phyloP scores from a whole-genome alignment of 176 grass and related monocot species.

The Oryza officinalis region DNA sequence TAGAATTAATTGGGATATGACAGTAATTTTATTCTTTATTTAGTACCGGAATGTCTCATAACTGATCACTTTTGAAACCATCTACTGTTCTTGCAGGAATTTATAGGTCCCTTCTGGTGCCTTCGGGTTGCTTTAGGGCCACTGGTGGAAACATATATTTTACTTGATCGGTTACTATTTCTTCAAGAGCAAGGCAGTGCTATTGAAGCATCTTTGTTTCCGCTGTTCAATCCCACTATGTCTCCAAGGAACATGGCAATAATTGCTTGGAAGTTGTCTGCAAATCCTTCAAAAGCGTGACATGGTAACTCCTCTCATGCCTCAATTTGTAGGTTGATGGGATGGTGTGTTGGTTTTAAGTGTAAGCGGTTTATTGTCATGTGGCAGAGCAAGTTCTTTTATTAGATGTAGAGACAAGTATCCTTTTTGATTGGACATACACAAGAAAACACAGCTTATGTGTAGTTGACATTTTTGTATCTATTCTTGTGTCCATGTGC shows the following conservation, averaged over 20 bases:
- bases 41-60: not conserved
- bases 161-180: conserved; percentile 89
- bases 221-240: conserved; percentile 78
- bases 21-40: not conserved
- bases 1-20: conserved; percentile 18
- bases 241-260: conserved; percentile 86
- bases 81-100: conserved; percentile 57
- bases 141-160: conserved; percentile 89
- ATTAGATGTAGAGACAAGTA: conserved; percentile 18
- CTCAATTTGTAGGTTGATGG: conserved; percentile 32
- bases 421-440: conserved; percentile 7
- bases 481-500: not conserved
- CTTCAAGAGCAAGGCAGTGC: conserved; percentile 69
- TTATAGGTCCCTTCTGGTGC: conserved; percentile 94
- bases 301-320: conserved; percentile 50
- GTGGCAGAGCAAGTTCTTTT: conserved; percentile 13
- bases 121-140: conserved; percentile 87
- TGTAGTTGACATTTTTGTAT: conserved; percentile 13
- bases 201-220: conserved; percentile 65
- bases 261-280: conserved; percentile 63
- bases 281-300: conserved; percentile 38
- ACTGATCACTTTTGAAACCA: conserved; percentile 15
- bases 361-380: conserved; percentile 18
- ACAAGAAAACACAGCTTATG: not conserved
- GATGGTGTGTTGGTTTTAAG: conserved; percentile 13